Percentiles rank a stretch among this genome's conserved stretches.
These are phyloP conservation scores for Rostrohypoxylon terebratum DNA, from an alignment of 495 filamentous ascomycete genomes.

Conservation along the genomic window DNA sequence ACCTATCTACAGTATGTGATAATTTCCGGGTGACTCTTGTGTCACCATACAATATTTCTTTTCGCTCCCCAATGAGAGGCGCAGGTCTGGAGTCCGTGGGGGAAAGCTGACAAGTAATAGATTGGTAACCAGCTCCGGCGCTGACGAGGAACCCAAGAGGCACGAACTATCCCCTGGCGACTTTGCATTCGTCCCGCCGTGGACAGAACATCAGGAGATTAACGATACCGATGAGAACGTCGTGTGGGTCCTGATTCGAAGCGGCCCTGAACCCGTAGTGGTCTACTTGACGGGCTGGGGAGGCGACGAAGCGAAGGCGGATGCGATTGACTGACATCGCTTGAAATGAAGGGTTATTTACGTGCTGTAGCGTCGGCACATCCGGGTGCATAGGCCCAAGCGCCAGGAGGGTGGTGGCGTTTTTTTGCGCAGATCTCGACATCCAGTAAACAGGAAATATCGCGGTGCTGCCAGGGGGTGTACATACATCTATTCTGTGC, in stretches of 20 bases:
- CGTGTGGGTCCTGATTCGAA: constrained; percentile 70
- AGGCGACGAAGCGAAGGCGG: constrained; percentile 49
- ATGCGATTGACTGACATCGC: constrained; percentile 33
- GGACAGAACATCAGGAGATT: constrained; percentile 73
- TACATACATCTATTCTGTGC: constrained; percentile 40
- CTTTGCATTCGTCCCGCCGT: constrained; percentile 73
- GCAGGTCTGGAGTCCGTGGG: background rate
- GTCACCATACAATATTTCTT: background rate
- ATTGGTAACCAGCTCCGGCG: constrained; percentile 55
- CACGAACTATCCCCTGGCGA: constrained; percentile 69
- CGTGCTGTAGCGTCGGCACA: constrained; percentile 17
- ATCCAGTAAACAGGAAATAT: constrained; percentile 16
- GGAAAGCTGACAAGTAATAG: constrained; percentile 34
- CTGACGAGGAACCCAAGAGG: constrained; percentile 59
- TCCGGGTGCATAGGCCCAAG: constrained; percentile 9
- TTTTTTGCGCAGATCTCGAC: constrained; percentile 12
- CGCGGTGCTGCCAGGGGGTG: constrained; percentile 17
- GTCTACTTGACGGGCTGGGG: constrained; percentile 71
- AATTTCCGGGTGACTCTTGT: background rate
- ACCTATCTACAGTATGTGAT: constrained; percentile 32
- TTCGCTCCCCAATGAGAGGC: constrained; percentile 6
- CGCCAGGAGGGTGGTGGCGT: constrained; percentile 13
- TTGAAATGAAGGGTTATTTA: background rate
- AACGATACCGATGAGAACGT: constrained; percentile 70
- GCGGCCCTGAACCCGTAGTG: constrained; percentile 67